phyloP scores from a whole-genome alignment of 2,329 filamentous ascomycete genomes.

The Elsinoe ampelina region DNA sequence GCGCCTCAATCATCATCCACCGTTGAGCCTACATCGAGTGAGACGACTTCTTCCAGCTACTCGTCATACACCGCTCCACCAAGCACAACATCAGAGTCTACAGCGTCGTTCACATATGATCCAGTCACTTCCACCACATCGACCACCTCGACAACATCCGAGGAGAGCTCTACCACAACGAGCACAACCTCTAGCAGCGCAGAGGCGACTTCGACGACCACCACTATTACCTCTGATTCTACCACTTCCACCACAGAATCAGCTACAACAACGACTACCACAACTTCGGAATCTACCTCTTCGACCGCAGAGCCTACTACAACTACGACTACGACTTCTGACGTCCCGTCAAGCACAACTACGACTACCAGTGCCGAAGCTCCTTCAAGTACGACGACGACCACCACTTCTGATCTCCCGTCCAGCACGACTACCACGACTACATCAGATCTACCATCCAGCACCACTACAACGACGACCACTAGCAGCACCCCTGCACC shows the following conservation, averaged over 20 bases:
- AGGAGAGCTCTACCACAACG: neutral
- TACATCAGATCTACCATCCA: neutral
- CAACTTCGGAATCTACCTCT: neutral
- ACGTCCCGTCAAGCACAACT: neutral
- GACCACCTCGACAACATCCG: neutral
- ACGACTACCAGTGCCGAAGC: neutral
- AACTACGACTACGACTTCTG: neutral
- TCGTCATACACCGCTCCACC: slow-evolving; percentile 36
- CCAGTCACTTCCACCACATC: neutral
- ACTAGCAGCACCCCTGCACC: neutral
- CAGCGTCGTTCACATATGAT: slow-evolving; percentile 29
- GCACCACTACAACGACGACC: neutral
- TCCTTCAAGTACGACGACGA: neutral
- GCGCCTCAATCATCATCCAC: neutral
- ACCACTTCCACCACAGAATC: neutral
- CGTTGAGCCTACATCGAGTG: neutral
- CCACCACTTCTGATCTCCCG: neutral
- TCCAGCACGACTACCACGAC: neutral
- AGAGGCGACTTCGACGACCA: neutral
- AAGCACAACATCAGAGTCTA: slow-evolving; percentile 36
- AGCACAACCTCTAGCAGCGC: neutral
- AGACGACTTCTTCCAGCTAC: neutral
- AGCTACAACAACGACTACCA: neutral
- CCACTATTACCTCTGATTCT: neutral
- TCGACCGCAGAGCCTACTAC: neutral